Evolutionary conservation across 75 land plant species (phyloP), one percentile per base, ranked within the genome.

Genomic region (Chamaecyparis obtusa): DNA sequence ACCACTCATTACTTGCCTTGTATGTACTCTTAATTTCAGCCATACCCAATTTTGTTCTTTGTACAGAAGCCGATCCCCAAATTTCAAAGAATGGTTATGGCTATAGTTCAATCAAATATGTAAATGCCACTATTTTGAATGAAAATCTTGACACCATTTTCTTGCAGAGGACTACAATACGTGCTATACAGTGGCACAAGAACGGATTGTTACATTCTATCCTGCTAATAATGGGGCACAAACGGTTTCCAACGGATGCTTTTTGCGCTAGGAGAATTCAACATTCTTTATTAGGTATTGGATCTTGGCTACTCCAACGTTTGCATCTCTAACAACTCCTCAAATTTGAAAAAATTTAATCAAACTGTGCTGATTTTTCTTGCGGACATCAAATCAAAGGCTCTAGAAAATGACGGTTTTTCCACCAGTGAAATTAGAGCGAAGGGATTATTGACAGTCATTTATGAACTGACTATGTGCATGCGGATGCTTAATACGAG

Each of bases 391-490:
- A 85, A 72, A 21, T 48, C 37, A 0, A 71, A 89, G 35, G 92
- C 92, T 77, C 49, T 27, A 0, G 15, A 54, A 60, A 91, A 80
- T 5, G 17, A 86, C 0, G 79, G 88, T 19, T 91, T 67, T 80
- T 87, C 90, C 13, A 24, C 9, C 1, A 8, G 7, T 64, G 27
- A 64, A 64, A 88, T 86, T 33, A 86, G 84, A 1, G 76, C 88
- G 17, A 43, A 30, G 0, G 56, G 6, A 14, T 64, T 64, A 7
- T 64, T 84, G 0, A 84, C 82, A 21, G 9, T 9, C 69, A 21
- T 64, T 64, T 87, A 89, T 87, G 92, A 80, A 76, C 84, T 91
- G 1, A 88, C 92, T n/a, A 90, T 86, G 56, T 91, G 92, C 37
- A 86, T 88, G 90, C 77, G 79, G n/a, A 81, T 17, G 9, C 69